phyloP scores from a whole-genome alignment of 495 filamentous ascomycete genomes.

The Xylaria palmicola region DNA sequence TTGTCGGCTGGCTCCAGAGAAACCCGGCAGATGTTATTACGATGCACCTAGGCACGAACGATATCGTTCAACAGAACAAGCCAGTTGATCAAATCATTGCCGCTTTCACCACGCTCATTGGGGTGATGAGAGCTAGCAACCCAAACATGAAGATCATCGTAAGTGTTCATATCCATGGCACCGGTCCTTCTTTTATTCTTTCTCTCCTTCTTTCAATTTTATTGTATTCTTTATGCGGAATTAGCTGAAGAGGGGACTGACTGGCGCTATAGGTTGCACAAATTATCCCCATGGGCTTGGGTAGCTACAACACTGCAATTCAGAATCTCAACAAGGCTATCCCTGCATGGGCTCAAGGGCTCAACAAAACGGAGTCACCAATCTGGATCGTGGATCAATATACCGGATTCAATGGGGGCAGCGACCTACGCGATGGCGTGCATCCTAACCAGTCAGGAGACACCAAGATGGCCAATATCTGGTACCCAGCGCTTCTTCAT shows the following conservation, averaged over 20 bases:
- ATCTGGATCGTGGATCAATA: constrained; percentile 54
- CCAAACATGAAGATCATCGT: constrained; percentile 53
- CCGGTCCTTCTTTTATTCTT: no score
- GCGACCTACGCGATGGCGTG: constrained; percentile 47
- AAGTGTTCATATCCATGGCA: constrained; percentile 26
- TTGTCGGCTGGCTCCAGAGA: constrained; percentile 48
- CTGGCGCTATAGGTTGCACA: constrained; percentile 43
- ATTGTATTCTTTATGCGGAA: no score
- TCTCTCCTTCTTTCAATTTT: no score
- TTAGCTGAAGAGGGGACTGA: no score
- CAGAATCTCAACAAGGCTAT: constrained; percentile 50
- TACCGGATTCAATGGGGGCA: constrained; percentile 40
- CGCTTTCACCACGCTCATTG: constrained; percentile 47
- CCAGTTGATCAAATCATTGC: constrained; percentile 40
- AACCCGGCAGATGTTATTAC: constrained; percentile 52
- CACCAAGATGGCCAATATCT: constrained; percentile 45
- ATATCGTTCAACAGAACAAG: constrained; percentile 49
- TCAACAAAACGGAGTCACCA: constrained; percentile 48
- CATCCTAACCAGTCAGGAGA: constrained; percentile 49
- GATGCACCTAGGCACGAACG: constrained; percentile 54
- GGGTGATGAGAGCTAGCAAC: constrained; percentile 46
- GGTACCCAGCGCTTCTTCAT: constrained; percentile 45
- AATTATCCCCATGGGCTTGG: constrained; percentile 49
- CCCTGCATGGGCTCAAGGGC: constrained; percentile 40
- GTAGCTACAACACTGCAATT: constrained; percentile 38